Evolutionary conservation across 164 flowering plant species (phyloP).

Genomic region (Akebia trifoliata): DNA sequence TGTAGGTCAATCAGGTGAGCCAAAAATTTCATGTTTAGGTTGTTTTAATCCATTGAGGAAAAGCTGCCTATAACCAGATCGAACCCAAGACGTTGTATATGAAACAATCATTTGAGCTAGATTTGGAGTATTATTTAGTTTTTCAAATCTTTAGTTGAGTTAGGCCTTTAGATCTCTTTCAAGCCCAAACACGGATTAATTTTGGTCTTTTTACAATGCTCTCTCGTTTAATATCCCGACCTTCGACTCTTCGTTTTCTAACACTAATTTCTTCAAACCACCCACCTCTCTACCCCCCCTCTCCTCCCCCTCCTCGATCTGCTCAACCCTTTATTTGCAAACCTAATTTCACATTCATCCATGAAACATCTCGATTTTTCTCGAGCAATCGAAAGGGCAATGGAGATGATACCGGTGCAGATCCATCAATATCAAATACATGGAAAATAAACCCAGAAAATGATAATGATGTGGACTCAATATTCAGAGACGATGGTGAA

Average conservation of each 20-base stretch:
- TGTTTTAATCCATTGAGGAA: no score
- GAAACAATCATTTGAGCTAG: no score
- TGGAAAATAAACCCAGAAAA: slow-evolving; percentile 19
- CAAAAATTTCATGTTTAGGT: no score
- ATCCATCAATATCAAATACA: slow-evolving; percentile 3
- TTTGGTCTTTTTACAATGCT: slow-evolving; percentile 25
- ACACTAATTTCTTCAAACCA: slow-evolving; percentile 8
- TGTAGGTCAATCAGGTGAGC: no score
- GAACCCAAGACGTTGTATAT: no score
- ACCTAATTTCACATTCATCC: slow-evolving; percentile 1
- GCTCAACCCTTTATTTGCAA: not conserved
- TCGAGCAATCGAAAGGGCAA: slow-evolving; percentile 18
- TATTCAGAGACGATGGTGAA: slow-evolving; percentile 16
- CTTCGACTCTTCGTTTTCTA: slow-evolving; percentile 8
- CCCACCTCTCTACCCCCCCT: not conserved
- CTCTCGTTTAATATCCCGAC: slow-evolving; percentile 22
- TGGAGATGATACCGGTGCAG: slow-evolving; percentile 4
- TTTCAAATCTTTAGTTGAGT: not conserved
- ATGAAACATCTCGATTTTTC: slow-evolving; percentile 11
- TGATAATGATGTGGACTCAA: slow-evolving; percentile 4
- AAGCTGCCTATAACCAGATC: no score
- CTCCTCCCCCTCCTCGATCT: not conserved
- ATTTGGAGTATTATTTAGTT: no score
- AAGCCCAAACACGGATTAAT: not conserved
- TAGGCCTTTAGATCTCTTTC: not conserved